phyloP scores from a whole-genome alignment of 1,284 basidiomycete species.

The Marasmius oreades region DNA sequence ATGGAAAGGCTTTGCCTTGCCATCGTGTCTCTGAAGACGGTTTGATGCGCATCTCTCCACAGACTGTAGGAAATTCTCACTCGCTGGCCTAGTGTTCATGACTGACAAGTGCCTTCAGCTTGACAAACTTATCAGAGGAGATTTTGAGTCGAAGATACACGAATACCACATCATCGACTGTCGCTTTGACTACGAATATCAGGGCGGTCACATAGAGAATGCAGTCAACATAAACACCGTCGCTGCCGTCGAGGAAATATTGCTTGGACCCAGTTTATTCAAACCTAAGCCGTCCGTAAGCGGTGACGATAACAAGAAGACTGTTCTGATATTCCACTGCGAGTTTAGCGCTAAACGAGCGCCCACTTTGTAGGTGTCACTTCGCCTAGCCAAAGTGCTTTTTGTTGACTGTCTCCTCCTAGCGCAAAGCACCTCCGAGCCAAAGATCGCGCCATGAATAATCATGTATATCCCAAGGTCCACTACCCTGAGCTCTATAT shows the following conservation, averaged over 20 bases:
- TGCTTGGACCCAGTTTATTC: constrained; percentile 56
- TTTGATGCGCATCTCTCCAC: constrained; percentile 82
- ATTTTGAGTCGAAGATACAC: constrained; percentile 60
- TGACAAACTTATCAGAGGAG: constrained; percentile 71
- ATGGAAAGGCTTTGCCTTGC: constrained; percentile 93
- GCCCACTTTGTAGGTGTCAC: constrained; percentile 80
- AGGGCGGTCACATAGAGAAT: constrained; percentile 89
- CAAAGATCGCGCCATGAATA: constrained; percentile 86
- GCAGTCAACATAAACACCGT: constrained; percentile 93
- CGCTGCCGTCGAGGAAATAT: constrained; percentile 73
- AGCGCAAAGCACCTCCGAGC: constrained; percentile 92
- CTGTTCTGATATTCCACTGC: constrained; percentile 93
- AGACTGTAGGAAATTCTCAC: constrained; percentile 58
- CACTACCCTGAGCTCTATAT: constrained; percentile 98
- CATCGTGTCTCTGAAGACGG: constrained; percentile 93
- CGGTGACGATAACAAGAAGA: constrained; percentile 74
- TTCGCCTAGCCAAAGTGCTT: neutral
- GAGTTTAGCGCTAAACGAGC: constrained; percentile 96
- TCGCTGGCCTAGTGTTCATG: constrained; percentile 9
- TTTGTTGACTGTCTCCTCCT: constrained; percentile 14
- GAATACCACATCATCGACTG: constrained; percentile 89
- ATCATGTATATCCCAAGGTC: constrained; percentile 86
- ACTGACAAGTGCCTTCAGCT: constrained; percentile 44
- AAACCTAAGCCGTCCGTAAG: constrained; percentile 81
- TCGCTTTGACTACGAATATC: constrained; percentile 96